A percentile compares a stretch with the other conserved stretches of the same genome.
Conservation (phyloP, 345 rosid genomes). For the Carallia brachiata region DNA sequence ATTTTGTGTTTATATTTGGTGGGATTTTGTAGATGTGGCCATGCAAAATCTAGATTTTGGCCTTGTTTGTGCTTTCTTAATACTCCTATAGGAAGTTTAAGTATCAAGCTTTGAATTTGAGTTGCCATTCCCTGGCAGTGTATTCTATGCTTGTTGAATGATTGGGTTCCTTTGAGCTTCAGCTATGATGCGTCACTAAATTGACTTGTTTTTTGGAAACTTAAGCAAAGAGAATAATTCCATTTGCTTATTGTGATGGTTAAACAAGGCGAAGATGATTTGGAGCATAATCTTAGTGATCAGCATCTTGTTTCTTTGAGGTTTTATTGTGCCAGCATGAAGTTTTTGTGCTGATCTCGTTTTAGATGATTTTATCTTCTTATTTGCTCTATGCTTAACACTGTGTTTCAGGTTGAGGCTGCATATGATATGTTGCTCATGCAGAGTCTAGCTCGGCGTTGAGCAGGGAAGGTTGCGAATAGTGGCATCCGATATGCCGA, state of each 20-base stretch:
- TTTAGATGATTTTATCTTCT: neutral
- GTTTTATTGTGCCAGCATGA: neutral
- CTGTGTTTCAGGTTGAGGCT: constrained; percentile 74
- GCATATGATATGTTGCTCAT: constrained; percentile 95
- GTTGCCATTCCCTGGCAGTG: neutral
- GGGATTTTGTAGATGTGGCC: neutral
- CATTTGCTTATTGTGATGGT: too few species aligned
- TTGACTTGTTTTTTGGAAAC: too few species aligned
- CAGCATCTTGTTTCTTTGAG: too few species aligned
- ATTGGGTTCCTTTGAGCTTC: too few species aligned
- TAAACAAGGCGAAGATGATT: too few species aligned
- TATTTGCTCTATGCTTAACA: neutral
- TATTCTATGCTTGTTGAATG: neutral
- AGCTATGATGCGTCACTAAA: too few species aligned
- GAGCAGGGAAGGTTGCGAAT: constrained; percentile 74
- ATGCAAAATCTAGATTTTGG: too few species aligned
- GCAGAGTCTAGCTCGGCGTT: constrained; percentile 85
- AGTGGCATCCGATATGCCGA: constrained; percentile 83
- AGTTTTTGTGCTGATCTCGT: neutral
- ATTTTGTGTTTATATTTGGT: neutral
- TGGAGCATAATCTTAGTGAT: too few species aligned
- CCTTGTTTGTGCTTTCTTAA: too few species aligned
- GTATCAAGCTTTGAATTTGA: neutral
- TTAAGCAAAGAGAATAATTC: too few species aligned
- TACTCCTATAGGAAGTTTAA: neutral